Conservation (phyloP, 352 stramenopile species). For the Phytophthora parvispora region DNA sequence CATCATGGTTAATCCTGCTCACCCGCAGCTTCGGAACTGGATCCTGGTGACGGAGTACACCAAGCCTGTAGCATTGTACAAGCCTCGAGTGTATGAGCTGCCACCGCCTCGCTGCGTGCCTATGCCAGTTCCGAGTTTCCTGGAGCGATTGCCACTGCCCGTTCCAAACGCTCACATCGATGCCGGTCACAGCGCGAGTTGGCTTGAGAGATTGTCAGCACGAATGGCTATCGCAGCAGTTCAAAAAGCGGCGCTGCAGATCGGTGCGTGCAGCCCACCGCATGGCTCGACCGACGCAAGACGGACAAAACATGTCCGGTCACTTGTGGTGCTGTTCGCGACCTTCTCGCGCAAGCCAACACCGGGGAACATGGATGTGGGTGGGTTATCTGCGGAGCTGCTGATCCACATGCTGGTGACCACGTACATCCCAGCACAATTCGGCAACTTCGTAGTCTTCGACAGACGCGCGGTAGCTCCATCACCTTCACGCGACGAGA, state of each 20-base stretch:
- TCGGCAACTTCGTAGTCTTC: constrained; percentile 93
- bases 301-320: constrained; percentile 83
- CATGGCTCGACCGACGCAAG: constrained; percentile 60
- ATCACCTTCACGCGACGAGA: constrained; percentile 51
- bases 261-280: constrained; percentile 75
- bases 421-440: constrained; percentile 94
- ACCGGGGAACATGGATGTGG: constrained; percentile 84
- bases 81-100: constrained; percentile 87
- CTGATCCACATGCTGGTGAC: constrained; percentile 94
- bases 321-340: constrained; percentile 91
- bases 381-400: constrained; percentile 86
- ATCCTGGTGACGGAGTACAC: constrained; percentile 74
- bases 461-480: constrained; percentile 76
- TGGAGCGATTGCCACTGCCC: constrained; percentile 77
- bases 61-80: constrained; percentile 80
- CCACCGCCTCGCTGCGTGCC: constrained; percentile 86
- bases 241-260: constrained; percentile 69
- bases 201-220: constrained; percentile 72
- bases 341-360: constrained; percentile 90
- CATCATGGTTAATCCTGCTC: constrained; percentile 73
- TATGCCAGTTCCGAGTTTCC: constrained; percentile 83
- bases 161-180: constrained; percentile 82
- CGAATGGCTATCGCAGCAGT: constrained; percentile 59
- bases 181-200: constrained; percentile 65
- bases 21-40: constrained; percentile 66